Evolutionary conservation across 768 basidiomycete genomes (phyloP).

Genomic region (Paxillus involutus): DNA sequence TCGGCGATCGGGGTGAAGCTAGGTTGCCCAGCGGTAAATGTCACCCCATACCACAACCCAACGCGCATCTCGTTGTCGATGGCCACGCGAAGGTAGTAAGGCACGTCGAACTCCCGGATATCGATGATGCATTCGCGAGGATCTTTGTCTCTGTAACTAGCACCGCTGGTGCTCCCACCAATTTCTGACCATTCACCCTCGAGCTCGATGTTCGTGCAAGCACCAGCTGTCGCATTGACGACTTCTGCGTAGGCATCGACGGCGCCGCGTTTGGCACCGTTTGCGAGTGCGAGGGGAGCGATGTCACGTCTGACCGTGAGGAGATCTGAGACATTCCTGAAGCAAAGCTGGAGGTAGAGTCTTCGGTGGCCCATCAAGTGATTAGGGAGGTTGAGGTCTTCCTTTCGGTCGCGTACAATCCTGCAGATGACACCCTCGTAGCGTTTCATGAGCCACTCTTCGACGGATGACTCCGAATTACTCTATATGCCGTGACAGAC

Average conservation of each 20-base stretch:
- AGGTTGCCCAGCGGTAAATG: conserved; percentile 80
- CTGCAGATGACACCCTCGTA: conserved; percentile 86
- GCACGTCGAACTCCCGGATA: conserved; percentile 93
- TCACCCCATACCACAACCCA: conserved; percentile 95
- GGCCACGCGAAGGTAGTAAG: conserved; percentile 97
- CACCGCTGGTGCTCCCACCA: conserved; percentile 37
- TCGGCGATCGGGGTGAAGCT: conserved; percentile 69
- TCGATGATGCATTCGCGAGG: conserved; percentile 94
- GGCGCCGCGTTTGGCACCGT: conserved; percentile 89
- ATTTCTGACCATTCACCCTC: conserved; percentile 64
- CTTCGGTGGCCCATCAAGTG: conserved; percentile 94
- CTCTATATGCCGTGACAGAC: conserved; percentile 40
- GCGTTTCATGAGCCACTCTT: conserved; percentile 93
- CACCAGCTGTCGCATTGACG: conserved; percentile 71
- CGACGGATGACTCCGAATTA: conserved; percentile 85
- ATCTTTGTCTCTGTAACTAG: conserved; percentile 60
- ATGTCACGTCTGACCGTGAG: conserved; percentile 85
- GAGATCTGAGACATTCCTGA: conserved; percentile 92
- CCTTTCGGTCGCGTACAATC: conserved; percentile 80
- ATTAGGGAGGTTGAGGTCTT: conserved; percentile 94
- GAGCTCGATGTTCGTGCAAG: conserved; percentile 65
- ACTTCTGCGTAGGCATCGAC: conserved; percentile 99
- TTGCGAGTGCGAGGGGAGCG: conserved; percentile 85
- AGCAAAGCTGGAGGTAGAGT: conserved; percentile 84
- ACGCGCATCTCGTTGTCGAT: conserved; percentile 98